Evolutionary conservation across 169 alveolate species (phyloP), one percentile per base, ranked within the genome.

Genomic region (Eimeria falciformis): DNA sequence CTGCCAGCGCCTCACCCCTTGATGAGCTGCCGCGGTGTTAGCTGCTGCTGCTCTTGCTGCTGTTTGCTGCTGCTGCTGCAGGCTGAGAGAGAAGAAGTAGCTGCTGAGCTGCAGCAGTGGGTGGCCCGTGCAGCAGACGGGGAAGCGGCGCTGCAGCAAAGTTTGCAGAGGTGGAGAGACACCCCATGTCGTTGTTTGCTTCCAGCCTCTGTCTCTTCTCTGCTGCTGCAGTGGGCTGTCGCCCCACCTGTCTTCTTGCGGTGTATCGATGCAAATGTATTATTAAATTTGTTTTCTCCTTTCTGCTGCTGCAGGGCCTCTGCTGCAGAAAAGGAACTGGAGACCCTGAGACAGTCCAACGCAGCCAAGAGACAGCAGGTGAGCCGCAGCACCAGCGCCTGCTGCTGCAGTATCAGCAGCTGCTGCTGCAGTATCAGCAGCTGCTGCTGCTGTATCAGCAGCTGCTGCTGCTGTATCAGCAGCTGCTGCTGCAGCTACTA

Each of bases 51-150:
- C 55, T 33, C 56, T 29, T 69, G 81, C 85, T 45, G 27, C 66
- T 75, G 85, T 65, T 50, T 43, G 85, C 40, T 75, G 66, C 58
- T 46, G 85, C 66, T 75, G 85, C 85, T 75, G 85, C 85, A 75
- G 85, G 85, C 85, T 21, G 85, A 75, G 7, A 75, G 46, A 65
- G 85, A 75, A 43, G 85, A 75, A 75, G 65, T 75, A 43, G 58
- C 85, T 75, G 85, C 85, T 21, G 85, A 75, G 66, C 62, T 75
- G 85, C 58, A 75, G 85, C 85, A 75, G 29, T 75, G 85, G 85
- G 40, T 75, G 23, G 33, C 43, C 9, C 27, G 85, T n/a, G 23
- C 62, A 12, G 6, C 62, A 18, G 46, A 46, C 25, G 58, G 33
- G 0, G 85, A 75, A 65, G 66, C 65, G 29, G 85, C 43, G 40